Percentiles rank a stretch among this genome's conserved stretches.
Conservation (phyloP, 1,139 yeast species). For the Diutina sp. region DNA sequence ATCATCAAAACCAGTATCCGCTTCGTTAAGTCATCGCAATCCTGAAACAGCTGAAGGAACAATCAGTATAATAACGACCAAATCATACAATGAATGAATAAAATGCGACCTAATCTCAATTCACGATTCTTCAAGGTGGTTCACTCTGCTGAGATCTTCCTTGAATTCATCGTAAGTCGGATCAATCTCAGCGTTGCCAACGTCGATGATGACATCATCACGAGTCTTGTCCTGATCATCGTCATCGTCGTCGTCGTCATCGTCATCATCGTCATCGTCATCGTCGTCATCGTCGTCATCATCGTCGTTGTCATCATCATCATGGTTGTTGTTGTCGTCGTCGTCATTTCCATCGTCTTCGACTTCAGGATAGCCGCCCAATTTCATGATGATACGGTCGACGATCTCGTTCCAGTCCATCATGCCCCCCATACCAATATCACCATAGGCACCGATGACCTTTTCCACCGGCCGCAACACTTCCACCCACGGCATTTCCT, state of each 20-base stretch:
- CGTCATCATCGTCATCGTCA: slow-evolving; percentile 11
- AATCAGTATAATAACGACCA: too few relatives aligned
- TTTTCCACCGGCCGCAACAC: slow-evolving; percentile 84
- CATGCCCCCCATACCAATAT: slow-evolving; percentile 92
- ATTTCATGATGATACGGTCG: slow-evolving; percentile 64
- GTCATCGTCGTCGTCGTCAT: slow-evolving; percentile 18
- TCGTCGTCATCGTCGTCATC: slow-evolving; percentile 20
- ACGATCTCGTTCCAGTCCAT: slow-evolving; percentile 87
- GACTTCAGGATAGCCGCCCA: slow-evolving; percentile 87
- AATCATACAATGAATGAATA: too few relatives aligned
- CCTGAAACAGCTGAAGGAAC: too few relatives aligned
- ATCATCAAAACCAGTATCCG: too few relatives aligned
- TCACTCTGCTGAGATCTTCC: not conserved
- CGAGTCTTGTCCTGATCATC: slow-evolving; percentile 3
- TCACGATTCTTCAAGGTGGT: not conserved
- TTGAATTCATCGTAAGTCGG: not conserved
- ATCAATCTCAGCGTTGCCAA: not conserved
- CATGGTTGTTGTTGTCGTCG: slow-evolving; percentile 6
- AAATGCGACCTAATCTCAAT: too few relatives aligned
- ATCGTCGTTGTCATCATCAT: slow-evolving; percentile 16
- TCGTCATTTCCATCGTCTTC: slow-evolving; percentile 50
- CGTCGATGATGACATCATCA: not conserved
- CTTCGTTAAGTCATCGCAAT: too few relatives aligned
- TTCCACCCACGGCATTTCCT: slow-evolving; percentile 88
- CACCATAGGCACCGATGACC: slow-evolving; percentile 87